These are phyloP conservation scores for Brettanomyces anomalus DNA, from an alignment of 805 yeast species.

Conservation along the genomic window DNA sequence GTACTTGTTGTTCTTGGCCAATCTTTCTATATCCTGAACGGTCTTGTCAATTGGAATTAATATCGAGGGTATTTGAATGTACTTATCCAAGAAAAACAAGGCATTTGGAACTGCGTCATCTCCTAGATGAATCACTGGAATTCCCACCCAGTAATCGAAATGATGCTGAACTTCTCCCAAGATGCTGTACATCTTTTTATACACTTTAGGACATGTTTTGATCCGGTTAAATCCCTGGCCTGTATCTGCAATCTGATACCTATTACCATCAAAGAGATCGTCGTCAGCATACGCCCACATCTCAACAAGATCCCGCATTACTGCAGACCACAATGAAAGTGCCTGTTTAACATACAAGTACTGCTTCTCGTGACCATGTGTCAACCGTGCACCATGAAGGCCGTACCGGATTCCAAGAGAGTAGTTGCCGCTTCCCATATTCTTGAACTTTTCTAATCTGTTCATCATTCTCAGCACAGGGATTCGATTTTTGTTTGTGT, in stretches of 20 bases:
- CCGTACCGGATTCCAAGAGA: conserved; percentile 61
- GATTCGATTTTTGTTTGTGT: conserved; percentile 55
- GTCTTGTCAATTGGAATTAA: conserved; percentile 63
- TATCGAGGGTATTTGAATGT: conserved; percentile 71
- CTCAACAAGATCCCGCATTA: conserved; percentile 70
- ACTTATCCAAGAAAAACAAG: conserved; percentile 68
- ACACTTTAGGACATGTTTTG: conserved; percentile 61
- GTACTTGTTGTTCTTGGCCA: conserved; percentile 37
- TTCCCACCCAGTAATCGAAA: conserved; percentile 64
- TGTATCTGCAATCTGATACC: conserved; percentile 55
- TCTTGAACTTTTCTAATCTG: conserved; percentile 37
- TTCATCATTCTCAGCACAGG: conserved; percentile 59
- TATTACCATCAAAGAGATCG: conserved; percentile 50
- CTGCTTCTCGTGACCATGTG: conserved; percentile 68
- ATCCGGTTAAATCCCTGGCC: conserved; percentile 79
- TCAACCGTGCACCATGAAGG: conserved; percentile 56
- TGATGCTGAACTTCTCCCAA: conserved; percentile 59
- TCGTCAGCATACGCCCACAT: conserved; percentile 72
- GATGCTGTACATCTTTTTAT: conserved; percentile 63
- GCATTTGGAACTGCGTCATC: conserved; percentile 84
- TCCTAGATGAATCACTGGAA: conserved; percentile 72
- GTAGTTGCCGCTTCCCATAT: conserved; percentile 23
- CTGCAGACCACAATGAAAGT: conserved; percentile 63
- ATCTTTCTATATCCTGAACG: conserved; percentile 43
- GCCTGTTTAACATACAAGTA: conserved; percentile 70